A percentile compares a stretch with the other conserved stretches of the same genome.
These are phyloP conservation scores for Saccharomyces pastorianus DNA, from an alignment of 1,139 yeast genomes.

Conservation along the genomic window DNA sequence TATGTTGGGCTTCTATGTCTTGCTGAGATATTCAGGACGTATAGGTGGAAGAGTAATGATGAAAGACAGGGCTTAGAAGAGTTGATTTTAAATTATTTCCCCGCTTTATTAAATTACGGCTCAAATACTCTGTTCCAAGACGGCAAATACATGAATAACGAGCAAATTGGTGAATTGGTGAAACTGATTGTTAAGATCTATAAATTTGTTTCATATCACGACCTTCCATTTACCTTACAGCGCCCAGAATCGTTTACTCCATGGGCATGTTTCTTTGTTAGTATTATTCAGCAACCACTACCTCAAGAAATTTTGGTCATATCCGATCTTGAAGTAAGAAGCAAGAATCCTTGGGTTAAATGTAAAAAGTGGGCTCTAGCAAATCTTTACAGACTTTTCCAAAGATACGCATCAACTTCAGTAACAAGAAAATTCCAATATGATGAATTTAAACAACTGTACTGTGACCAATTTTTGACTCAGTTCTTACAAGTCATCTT, in stretches of 20 bases:
- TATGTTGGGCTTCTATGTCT: slow-evolving; percentile 74
- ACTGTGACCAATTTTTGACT: slow-evolving; percentile 56
- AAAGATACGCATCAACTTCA: slow-evolving; percentile 55
- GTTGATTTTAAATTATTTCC: slow-evolving; percentile 58
- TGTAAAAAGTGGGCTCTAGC: slow-evolving; percentile 89
- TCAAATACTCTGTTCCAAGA: slow-evolving; percentile 38
- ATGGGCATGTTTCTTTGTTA: slow-evolving; percentile 77
- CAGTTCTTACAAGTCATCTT: slow-evolving; percentile 60
- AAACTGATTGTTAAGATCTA: slow-evolving; percentile 69
- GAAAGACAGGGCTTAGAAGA: slow-evolving; percentile 52
- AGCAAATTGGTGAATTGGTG: slow-evolving; percentile 62
- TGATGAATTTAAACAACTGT: slow-evolving; percentile 42
- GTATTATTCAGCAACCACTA: slow-evolving; percentile 52
- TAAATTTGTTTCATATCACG: slow-evolving; percentile 75
- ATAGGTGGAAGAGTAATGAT: slow-evolving; percentile 65
- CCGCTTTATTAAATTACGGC: slow-evolving; percentile 61
- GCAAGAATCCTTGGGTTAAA: slow-evolving; percentile 53
- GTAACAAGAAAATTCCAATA: slow-evolving; percentile 47
- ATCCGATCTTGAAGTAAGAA: slow-evolving; percentile 42
- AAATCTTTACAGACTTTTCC: slow-evolving; percentile 65
- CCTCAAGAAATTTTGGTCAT: slow-evolving; percentile 42
- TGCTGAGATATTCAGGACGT: slow-evolving; percentile 65
- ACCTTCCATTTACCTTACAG: slow-evolving; percentile 66
- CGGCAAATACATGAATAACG: slow-evolving; percentile 34
- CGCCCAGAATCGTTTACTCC: slow-evolving; percentile 46